Percentiles rank a stretch among this genome's conserved stretches.
Evolutionary conservation across 768 basidiomycete species (phyloP).

Genomic region (Pholiota molesta): DNA sequence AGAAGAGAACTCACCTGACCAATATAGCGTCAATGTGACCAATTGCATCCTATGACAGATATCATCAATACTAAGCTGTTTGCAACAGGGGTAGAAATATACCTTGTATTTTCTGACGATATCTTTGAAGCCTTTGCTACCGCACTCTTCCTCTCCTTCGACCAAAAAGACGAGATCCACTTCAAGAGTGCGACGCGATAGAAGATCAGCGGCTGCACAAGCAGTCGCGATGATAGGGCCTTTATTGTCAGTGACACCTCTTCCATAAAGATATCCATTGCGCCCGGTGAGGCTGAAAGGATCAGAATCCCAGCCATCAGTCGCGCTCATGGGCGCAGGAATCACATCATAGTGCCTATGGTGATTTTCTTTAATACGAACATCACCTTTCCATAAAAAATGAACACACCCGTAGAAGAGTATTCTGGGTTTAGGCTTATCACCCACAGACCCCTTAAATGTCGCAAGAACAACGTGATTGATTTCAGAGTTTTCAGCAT

Average conservation of each 20-base stretch:
- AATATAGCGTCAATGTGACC: constrained; percentile 89
- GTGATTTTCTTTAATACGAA: constrained; percentile 1
- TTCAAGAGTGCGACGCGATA: constrained; percentile 71
- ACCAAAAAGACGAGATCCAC: constrained; percentile 90
- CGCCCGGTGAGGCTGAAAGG: constrained; percentile 83
- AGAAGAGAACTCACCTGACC: constrained; percentile 57
- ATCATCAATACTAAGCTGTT: neutral
- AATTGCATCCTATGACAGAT: constrained; percentile 62
- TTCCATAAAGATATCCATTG: constrained; percentile 90
- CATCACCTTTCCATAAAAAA: neutral
- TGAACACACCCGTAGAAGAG: constrained; percentile 83
- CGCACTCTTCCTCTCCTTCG: constrained; percentile 97
- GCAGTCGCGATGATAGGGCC: constrained; percentile 93
- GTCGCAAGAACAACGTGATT: constrained; percentile 92
- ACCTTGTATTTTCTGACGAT: constrained; percentile 79
- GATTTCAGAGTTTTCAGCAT: constrained; percentile 56
- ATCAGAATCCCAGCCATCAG: constrained; percentile 76
- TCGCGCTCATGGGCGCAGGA: constrained; percentile 53
- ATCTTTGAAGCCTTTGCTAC: constrained; percentile 84
- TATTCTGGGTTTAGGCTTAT: constrained; percentile 66
- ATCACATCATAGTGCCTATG: constrained; percentile 96
- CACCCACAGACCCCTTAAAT: constrained; percentile 71
- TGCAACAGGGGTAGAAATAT: neutral
- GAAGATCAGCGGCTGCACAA: constrained; percentile 83
- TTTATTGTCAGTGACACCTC: constrained; percentile 94